Conservation (phyloP, 345 rosid genomes). For the Viola odorata region DNA sequence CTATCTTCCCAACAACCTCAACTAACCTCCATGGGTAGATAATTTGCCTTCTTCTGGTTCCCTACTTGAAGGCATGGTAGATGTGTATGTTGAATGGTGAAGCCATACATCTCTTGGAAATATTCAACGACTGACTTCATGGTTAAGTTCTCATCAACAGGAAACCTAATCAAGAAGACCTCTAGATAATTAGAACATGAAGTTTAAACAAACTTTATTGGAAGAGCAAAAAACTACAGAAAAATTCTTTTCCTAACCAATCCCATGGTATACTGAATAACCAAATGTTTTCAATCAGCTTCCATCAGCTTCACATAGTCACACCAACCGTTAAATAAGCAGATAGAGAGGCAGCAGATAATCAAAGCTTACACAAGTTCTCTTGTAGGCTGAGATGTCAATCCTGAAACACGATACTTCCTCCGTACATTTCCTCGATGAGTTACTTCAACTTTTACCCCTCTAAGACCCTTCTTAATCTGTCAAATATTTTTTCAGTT, state of each 20-base stretch:
- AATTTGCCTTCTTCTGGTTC: slow-evolving; percentile 93
- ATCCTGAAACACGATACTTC: slow-evolving; percentile 97
- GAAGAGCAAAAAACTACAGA: background rate
- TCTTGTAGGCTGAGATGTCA: slow-evolving; percentile 95
- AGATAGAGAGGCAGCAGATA: background rate
- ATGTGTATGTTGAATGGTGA: slow-evolving; percentile 83
- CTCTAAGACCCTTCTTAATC: slow-evolving; percentile 90
- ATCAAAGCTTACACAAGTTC: slow-evolving; percentile 66
- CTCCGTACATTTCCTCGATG: slow-evolving; percentile 86
- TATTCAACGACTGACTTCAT: slow-evolving; percentile 98
- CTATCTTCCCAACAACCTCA: background rate
- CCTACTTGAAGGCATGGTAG: slow-evolving; percentile 99
- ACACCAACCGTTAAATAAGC: background rate
- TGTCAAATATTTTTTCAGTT: slow-evolving; percentile 22
- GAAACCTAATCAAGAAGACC: slow-evolving; percentile 53
- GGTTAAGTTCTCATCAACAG: slow-evolving; percentile 85
- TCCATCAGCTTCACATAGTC: too few relatives aligned
- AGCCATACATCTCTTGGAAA: slow-evolving; percentile 98
- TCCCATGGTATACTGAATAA: background rate
- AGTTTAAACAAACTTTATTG: background rate
- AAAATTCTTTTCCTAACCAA: background rate
- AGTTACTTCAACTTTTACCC: slow-evolving; percentile 98
- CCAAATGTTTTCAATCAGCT: background rate
- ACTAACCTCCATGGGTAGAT: slow-evolving; percentile 97
- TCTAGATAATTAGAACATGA: slow-evolving; percentile 1